Evolutionary conservation across 2,329 filamentous ascomycete species (phyloP), one percentile per base, ranked within the genome.

Genomic region (Elsinoe batatas): DNA sequence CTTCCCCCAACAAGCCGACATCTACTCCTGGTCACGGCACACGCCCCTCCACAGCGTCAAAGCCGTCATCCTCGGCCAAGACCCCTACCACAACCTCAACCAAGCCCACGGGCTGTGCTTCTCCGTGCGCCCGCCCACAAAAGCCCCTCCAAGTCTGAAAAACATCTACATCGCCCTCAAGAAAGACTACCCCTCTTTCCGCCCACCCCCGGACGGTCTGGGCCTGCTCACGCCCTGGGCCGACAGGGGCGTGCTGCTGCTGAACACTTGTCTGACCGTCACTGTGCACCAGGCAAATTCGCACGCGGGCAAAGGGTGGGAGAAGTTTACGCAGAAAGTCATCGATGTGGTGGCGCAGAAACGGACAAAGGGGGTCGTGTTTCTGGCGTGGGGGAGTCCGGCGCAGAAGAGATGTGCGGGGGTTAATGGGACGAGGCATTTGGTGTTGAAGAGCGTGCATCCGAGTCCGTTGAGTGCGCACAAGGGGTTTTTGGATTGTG

Each of bases 81-180:
- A 98, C 69, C 93, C 93, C 2, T 98, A 98, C 71, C 93, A 98
- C 75, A 95, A 95, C 69, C 71, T 82, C 69, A 94, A 94, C 71
- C 93, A 98, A 76, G 93, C 93, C 51, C 93, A 97, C 70, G 93
- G 93, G 42, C 83, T 98, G 58, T 91, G 88, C 68, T 98, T 98
- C 78, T 95, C 89, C 47, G 91, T 97, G 56, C 87, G 88, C 8
- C 85, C 91, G 2, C 93, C 93, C 0, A 95, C 89, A 0, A 81
- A 82, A 3, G 89, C 91, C 1, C 93, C 93, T 0, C 91, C 91
- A 0, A 95, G 89, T 1, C 83, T 98, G 13, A 82, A 82, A 64
- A 98, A 98, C 73, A 96, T 98, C 74, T 98, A 94, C 76, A 90
- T 79, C 42, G 86, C 84, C 10, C 81, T 98, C 56, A 83, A 86